Conservation (phyloP, 2,329 filamentous ascomycete genomes). For the Truncatella angustata region DNA sequence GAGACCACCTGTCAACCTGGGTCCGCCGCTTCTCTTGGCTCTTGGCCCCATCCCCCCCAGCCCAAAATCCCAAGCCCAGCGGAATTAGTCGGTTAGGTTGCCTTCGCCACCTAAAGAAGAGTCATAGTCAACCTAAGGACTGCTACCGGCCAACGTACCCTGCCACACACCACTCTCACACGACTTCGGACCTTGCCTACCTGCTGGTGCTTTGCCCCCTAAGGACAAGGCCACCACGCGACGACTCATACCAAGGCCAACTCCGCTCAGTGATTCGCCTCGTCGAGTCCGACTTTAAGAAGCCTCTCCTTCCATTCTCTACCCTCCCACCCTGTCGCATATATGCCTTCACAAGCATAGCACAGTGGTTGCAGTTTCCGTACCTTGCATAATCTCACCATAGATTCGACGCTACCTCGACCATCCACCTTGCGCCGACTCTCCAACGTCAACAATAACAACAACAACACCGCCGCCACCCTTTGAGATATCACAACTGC, state of each 20-base stretch:
- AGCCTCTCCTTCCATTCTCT: slow-evolving; percentile 14
- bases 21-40: neutral
- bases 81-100: slow-evolving; percentile 24
- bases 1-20: slow-evolving; percentile 20
- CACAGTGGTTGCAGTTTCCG: slow-evolving; percentile 24
- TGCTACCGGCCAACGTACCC: slow-evolving; percentile 8
- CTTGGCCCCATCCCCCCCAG: slow-evolving; percentile 16
- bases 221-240: slow-evolving; percentile 13
- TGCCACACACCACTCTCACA: slow-evolving; percentile 10
- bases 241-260: slow-evolving; percentile 12
- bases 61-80: slow-evolving; percentile 13
- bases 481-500: slow-evolving; percentile 7
- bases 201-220: slow-evolving; percentile 18
- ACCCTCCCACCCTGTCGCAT: slow-evolving; percentile 14
- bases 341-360: slow-evolving; percentile 20
- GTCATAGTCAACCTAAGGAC: slow-evolving; percentile 24
- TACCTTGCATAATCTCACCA: slow-evolving; percentile 35
- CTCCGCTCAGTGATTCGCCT: slow-evolving; percentile 19
- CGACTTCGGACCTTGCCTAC: slow-evolving; percentile 9
- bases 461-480: neutral
- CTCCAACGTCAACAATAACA: slow-evolving; percentile 7
- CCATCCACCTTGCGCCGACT: slow-evolving; percentile 6
- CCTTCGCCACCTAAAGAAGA: slow-evolving; percentile 34
- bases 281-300: slow-evolving; percentile 17
- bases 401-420: too few species aligned